Evolutionary conservation across 2,329 filamentous ascomycete species (phyloP).

Genomic region (Colletotrichum cuscutae): DNA sequence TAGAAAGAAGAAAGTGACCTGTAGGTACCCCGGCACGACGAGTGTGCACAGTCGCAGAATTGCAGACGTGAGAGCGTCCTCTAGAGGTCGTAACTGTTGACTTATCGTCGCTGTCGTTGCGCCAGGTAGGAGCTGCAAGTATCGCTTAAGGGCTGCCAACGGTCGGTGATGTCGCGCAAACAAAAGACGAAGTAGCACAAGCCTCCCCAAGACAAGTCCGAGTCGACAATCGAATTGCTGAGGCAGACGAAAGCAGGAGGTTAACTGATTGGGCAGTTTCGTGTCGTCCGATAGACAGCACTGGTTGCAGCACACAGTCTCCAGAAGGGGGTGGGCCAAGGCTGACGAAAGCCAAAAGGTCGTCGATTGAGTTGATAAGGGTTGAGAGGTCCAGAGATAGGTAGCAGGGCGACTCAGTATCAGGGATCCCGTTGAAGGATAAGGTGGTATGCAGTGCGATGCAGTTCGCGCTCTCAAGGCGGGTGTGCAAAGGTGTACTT

Average conservation of each 20-base stretch:
- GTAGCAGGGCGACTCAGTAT: background rate
- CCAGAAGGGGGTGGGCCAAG: constrained; percentile 32
- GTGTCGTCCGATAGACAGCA: constrained; percentile 24
- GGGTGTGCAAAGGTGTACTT: background rate
- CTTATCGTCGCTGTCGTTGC: constrained; percentile 11
- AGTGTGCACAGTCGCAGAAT: constrained; percentile 10
- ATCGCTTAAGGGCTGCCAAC: constrained; percentile 2
- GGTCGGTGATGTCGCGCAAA: constrained; percentile 10
- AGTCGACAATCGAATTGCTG: background rate
- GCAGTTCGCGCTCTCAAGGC: constrained; percentile 1
- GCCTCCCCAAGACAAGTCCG: background rate
- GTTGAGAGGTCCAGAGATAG: background rate
- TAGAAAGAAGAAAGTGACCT: constrained; percentile 10
- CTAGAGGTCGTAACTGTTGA: background rate
- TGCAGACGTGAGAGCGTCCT: background rate
- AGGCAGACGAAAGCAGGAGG: background rate
- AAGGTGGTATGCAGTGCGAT: background rate
- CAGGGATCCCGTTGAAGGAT: background rate
- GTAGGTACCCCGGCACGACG: constrained; percentile 13
- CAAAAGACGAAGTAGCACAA: constrained; percentile 14
- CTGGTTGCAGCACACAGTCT: constrained; percentile 16
- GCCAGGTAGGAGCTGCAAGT: background rate
- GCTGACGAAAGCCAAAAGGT: constrained; percentile 17
- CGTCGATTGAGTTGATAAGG: constrained; percentile 28
- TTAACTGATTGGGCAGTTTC: constrained; percentile 24